These are phyloP conservation scores for Vigna reflexopilosa DNA, from an alignment of 306 rosid genomes.

Conservation along the genomic window DNA sequence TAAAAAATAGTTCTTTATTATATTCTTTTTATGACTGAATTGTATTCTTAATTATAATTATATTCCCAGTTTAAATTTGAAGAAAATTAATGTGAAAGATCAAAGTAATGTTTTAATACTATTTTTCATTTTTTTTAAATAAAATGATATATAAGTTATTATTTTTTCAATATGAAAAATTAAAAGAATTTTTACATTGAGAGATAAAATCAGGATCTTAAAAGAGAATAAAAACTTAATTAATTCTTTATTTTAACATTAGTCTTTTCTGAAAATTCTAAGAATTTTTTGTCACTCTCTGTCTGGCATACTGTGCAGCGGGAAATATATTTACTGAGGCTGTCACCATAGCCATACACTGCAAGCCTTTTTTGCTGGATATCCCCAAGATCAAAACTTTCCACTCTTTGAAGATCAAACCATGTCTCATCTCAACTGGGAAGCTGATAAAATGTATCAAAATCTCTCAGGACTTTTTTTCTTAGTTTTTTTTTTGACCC, in stretches of 20 bases:
- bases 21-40: no score
- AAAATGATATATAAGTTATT: no score
- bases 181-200: no score
- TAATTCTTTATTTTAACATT: neutral
- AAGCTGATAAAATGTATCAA: constrained; percentile 68
- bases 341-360: constrained; percentile 36
- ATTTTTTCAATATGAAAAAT: no score
- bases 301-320: constrained; percentile 2
- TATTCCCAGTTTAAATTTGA: no score
- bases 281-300: neutral
- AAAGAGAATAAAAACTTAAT: no score
- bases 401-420: neutral
- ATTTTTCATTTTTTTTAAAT: no score
- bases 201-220: no score
- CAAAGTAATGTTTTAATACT: no score
- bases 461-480: neutral
- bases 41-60: no score
- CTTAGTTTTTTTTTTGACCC: neutral
- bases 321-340: constrained; percentile 14
- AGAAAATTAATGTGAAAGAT: no score
- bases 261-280: neutral
- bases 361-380: neutral
- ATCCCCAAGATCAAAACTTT: constrained; percentile 27
- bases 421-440: constrained; percentile 67
- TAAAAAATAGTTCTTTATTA: no score